phyloP scores from a whole-genome alignment of 1,284 basidiomycete species.

The Trichosporon asahii region DNA sequence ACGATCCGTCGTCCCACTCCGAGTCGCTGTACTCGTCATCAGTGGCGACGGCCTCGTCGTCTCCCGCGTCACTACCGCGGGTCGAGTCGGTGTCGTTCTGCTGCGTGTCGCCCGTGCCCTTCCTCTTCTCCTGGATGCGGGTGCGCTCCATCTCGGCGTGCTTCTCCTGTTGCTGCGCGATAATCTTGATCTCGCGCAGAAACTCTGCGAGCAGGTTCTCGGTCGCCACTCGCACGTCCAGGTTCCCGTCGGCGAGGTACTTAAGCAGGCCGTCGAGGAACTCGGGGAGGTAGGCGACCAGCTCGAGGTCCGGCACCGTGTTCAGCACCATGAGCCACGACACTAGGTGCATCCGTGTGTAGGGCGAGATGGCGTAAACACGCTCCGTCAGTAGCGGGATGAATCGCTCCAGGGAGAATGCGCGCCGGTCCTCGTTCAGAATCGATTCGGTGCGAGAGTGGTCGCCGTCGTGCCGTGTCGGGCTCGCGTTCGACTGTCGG shows the following conservation, averaged over 20 bases:
- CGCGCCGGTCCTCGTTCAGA: slow-evolving; percentile 49
- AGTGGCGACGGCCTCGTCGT: slow-evolving; percentile 37
- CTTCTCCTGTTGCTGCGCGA: slow-evolving; percentile 65
- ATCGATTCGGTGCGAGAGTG: slow-evolving; percentile 14
- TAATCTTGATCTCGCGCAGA: slow-evolving; percentile 83
- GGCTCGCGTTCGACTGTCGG: slow-evolving; percentile 6
- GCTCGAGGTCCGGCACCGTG: slow-evolving; percentile 92
- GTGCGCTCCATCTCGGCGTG: slow-evolving; percentile 31
- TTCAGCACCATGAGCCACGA: slow-evolving; percentile 96
- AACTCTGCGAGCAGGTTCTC: slow-evolving; percentile 91
- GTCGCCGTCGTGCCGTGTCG: slow-evolving; percentile 16
- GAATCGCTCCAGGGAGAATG: slow-evolving; percentile 91
- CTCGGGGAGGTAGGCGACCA: slow-evolving; percentile 89
- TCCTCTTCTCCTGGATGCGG: slow-evolving; percentile 18
- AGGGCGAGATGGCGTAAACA: slow-evolving; percentile 92
- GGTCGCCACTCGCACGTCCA: slow-evolving; percentile 88
- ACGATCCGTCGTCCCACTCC: slow-evolving; percentile 58
- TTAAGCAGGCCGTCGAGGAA: slow-evolving; percentile 91
- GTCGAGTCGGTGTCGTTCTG: slow-evolving; percentile 53
- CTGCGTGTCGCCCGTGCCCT: slow-evolving; percentile 7
- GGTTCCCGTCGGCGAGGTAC: slow-evolving; percentile 91
- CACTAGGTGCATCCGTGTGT: slow-evolving; percentile 92
- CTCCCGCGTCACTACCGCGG: slow-evolving; percentile 19
- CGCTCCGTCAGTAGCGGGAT: slow-evolving; percentile 90
- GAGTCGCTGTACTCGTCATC: slow-evolving; percentile 35